Evolutionary conservation across 1,139 yeast species (phyloP).

Genomic region (Lodderomyces beijingensis): DNA sequence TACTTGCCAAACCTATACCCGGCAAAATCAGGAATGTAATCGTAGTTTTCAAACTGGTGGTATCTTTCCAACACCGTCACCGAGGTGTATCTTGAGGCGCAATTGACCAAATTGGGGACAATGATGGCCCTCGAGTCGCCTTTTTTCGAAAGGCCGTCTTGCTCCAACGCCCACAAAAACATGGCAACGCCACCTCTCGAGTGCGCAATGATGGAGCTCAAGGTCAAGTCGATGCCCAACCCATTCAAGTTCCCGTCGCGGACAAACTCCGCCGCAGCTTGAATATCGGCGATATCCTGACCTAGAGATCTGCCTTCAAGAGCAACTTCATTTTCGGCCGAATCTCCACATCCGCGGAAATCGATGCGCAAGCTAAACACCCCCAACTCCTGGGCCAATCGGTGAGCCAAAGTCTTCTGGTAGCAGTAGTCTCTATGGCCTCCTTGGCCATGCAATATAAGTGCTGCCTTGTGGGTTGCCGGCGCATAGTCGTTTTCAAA

Average conservation of each 20-base stretch:
- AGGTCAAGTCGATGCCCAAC: constrained; percentile 34
- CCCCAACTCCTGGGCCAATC: constrained; percentile 56
- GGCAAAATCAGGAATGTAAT: constrained; percentile 15
- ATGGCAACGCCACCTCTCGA: constrained; percentile 80
- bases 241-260: constrained; percentile 31
- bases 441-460: constrained; percentile 69
- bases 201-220: constrained; percentile 64
- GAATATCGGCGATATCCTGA: constrained; percentile 69
- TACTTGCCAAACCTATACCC: constrained; percentile 48
- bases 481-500: constrained; percentile 30
- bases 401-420: constrained; percentile 59
- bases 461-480: constrained; percentile 35
- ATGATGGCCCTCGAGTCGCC: constrained; percentile 26
- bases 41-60: constrained; percentile 17
- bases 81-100: constrained; percentile 59
- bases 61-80: constrained; percentile 36
- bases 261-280: constrained; percentile 46
- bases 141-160: constrained; percentile 27
- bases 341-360: constrained; percentile 81
- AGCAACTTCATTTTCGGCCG: constrained; percentile 49
- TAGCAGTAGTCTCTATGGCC: constrained; percentile 83
- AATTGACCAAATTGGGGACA: constrained; percentile 66
- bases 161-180: constrained; percentile 63
- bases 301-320: constrained; percentile 50
- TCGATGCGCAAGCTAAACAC: constrained; percentile 69